Evolutionary conservation across 306 rosid genomes (phyloP).

Genomic region (Lathyrus tuberosus): DNA sequence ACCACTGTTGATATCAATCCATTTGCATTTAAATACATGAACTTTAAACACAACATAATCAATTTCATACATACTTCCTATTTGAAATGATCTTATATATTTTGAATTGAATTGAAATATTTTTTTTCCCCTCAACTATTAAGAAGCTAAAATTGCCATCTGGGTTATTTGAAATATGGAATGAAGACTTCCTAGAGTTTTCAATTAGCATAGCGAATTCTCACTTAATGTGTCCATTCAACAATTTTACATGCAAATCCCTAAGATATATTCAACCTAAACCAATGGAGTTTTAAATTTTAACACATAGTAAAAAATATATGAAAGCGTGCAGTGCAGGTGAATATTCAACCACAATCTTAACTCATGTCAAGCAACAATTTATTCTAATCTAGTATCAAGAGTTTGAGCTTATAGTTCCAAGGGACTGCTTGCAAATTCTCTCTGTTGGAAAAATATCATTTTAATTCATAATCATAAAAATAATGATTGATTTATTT

Average conservation of each 20-base stretch:
- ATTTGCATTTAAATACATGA: no score
- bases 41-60: no score
- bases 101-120: constrained; percentile 20
- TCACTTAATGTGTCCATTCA: background rate
- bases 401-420: background rate
- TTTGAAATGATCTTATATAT: background rate
- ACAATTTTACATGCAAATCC: constrained; percentile 28
- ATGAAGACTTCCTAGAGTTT: constrained; percentile 2
- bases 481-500: background rate
- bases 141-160: constrained; percentile 12
- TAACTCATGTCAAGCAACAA: constrained; percentile 14
- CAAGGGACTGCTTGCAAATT: background rate
- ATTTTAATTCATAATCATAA: background rate
- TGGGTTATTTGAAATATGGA: background rate
- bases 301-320: background rate
- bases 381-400: constrained; percentile 6
- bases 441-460: background rate
- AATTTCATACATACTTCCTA: background rate
- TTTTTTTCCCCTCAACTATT: background rate
- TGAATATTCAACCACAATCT: background rate
- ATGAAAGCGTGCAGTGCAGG: background rate
- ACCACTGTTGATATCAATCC: no score
- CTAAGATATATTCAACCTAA: constrained; percentile 4
- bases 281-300: background rate
- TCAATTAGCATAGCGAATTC: constrained; percentile 4